These are phyloP conservation scores for Trichoderma aggressivum DNA, from an alignment of 2,329 filamentous ascomycete genomes.

Conservation along the genomic window DNA sequence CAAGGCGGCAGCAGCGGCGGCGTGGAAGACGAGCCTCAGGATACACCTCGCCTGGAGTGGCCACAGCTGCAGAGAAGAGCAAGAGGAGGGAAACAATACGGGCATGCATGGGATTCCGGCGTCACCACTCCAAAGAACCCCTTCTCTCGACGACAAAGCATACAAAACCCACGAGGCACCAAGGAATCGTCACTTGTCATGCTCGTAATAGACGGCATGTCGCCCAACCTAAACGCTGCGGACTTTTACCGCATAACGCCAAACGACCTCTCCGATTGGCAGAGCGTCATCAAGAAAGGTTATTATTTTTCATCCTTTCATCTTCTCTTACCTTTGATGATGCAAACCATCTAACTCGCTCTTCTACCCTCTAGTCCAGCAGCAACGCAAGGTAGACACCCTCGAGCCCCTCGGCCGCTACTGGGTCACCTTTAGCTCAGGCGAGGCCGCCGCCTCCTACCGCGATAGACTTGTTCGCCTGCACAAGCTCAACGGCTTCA, in stretches of 20 bases:
- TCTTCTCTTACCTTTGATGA: neutral
- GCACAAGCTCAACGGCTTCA: slow-evolving; percentile 31
- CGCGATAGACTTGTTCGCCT: slow-evolving; percentile 39
- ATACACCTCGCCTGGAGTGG: neutral
- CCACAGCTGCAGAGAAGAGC: slow-evolving; percentile 8
- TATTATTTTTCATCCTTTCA: slow-evolving; percentile 24
- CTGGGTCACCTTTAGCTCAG: slow-evolving; percentile 63
- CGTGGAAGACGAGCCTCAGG: neutral
- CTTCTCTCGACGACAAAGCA: neutral
- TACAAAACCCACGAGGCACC: neutral
- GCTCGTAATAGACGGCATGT: slow-evolving; percentile 58
- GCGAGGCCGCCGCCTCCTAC: slow-evolving; percentile 59
- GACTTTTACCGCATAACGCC: slow-evolving; percentile 69
- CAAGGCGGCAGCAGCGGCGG: neutral
- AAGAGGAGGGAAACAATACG: neutral
- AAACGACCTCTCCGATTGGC: slow-evolving; percentile 66
- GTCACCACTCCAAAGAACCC: neutral
- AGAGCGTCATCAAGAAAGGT: slow-evolving; percentile 58
- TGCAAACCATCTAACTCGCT: neutral
- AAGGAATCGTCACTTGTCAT: slow-evolving; percentile 27
- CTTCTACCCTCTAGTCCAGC: slow-evolving; percentile 46
- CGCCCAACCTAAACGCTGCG: slow-evolving; percentile 57
- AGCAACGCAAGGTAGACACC: slow-evolving; percentile 60
- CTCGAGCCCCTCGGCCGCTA: slow-evolving; percentile 63
- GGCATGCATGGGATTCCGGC: neutral